Evolutionary conservation across 2,329 filamentous ascomycete species (phyloP).

Genomic region (Achaetomium macrosporum): DNA sequence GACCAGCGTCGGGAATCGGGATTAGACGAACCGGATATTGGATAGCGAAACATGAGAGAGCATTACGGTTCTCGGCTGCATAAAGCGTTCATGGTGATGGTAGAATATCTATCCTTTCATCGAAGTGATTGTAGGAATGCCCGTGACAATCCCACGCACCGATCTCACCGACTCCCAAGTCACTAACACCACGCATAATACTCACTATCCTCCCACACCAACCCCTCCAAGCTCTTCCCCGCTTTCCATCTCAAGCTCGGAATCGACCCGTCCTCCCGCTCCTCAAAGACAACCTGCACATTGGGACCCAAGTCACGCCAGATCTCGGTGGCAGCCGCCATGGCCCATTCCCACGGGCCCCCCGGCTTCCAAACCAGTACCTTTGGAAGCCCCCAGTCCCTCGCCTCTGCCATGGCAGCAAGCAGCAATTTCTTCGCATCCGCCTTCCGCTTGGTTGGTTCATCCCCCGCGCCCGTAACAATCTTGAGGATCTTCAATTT

Average conservation of each 20-base stretch:
- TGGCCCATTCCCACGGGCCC: slow-evolving; percentile 23
- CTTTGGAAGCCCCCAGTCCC: slow-evolving; percentile 28
- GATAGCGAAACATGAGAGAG: too few species aligned
- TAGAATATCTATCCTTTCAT: too few species aligned
- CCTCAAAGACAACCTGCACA: slow-evolving; percentile 26
- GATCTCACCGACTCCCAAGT: too few species aligned
- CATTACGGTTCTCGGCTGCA: too few species aligned
- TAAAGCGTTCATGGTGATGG: too few species aligned
- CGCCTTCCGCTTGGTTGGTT: slow-evolving; percentile 13
- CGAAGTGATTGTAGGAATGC: background rate
- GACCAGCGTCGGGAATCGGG: too few species aligned
- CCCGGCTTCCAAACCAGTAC: slow-evolving; percentile 34
- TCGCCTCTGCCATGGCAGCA: slow-evolving; percentile 31
- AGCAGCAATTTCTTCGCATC: slow-evolving; percentile 26
- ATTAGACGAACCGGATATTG: too few species aligned
- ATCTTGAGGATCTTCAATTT: slow-evolving; percentile 29
- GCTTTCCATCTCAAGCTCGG: slow-evolving; percentile 34
- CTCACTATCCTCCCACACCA: slow-evolving; percentile 29
- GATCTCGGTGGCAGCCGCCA: slow-evolving; percentile 26
- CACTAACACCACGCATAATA: slow-evolving; percentile 28
- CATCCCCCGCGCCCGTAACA: slow-evolving; percentile 21
- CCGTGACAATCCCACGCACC: too few species aligned
- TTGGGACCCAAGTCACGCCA: slow-evolving; percentile 33
- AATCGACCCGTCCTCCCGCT: slow-evolving; percentile 30
- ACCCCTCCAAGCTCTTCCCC: slow-evolving; percentile 21